Base-by-base conservation (phyloP, 176 grass and related monocot species). In the Secale cereale region DNA sequence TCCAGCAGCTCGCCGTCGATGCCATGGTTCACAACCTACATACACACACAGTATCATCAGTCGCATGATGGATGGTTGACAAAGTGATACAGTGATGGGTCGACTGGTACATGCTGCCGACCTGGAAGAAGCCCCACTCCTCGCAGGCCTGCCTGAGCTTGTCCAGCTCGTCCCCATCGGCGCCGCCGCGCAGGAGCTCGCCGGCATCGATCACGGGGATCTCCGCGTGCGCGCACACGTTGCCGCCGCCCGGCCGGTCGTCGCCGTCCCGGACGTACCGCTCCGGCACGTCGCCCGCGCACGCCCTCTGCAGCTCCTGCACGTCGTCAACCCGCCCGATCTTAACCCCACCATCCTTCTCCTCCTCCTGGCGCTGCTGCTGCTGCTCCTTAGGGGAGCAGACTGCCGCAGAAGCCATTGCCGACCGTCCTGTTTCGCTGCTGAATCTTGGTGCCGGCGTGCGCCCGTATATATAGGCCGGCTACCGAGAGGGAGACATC, bases 91-190 rank as follows among this genome's bases (percentile, higher is more conserved):
- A 8, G 27, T 0, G 27, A 17, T 30, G 5, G 62, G 5, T 59
- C 7, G 14, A 48, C 2, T 0, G 2, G 2, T 17, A 0, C 8
- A 2, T 17, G 1, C 4, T 5, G 1, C 11, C 2, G 26, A 87
- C 92, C 93, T 95, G 91, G 74, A 95, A 98, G 86, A 98, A 98
- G 7, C 97, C 93, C 93, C 93, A 95, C 39, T 98, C 89, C 76
- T 94, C 29, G 86, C 97, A 95, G 70, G 97, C 91, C 8, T 65
- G 31, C 20, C 78, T 70, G 57, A 94, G 83, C 65, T 72, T 95
- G 12, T 8, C 10, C 39, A 94, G 81, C 88, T 95, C 91, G 59
- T 91, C 48, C 48, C 6, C 16, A 0, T 2, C 88, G 71, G 61
- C 64, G 33, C 2, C 62, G 59, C 14, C 68, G 50, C 59, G 40